Evolutionary conservation across 2,329 filamentous ascomycete genomes (phyloP).

Genomic region (Colletotrichum orchidophilum): DNA sequence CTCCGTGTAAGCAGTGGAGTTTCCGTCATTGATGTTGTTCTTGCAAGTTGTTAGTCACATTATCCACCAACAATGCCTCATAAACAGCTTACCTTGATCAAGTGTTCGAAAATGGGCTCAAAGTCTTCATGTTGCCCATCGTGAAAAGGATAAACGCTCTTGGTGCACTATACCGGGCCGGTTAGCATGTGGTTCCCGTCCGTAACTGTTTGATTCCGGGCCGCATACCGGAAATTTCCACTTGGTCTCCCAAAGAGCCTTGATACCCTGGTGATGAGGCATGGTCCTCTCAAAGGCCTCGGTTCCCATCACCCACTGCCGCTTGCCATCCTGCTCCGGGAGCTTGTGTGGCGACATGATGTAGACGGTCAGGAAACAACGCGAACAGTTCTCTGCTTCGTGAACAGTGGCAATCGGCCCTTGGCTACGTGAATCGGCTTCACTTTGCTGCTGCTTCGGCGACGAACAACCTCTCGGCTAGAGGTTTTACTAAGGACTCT

Average conservation of each 20-base stretch:
- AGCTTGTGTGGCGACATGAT: conserved; percentile 44
- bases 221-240: conserved; percentile 73
- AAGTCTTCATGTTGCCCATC: conserved; percentile 76
- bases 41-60: conserved; percentile 33
- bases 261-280: conserved; percentile 68
- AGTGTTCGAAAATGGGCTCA: conserved; percentile 70
- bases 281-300: conserved; percentile 53
- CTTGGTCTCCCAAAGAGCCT: conserved; percentile 77
- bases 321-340: conserved; percentile 38
- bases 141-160: conserved; percentile 79
- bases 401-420: conserved; percentile 40
- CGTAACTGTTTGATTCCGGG: neutral
- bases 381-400: conserved; percentile 44
- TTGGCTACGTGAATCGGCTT: conserved; percentile 37
- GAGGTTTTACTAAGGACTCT: conserved; percentile 25
- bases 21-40: conserved; percentile 71
- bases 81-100: conserved; percentile 59
- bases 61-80: too few relatives aligned
- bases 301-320: conserved; percentile 54
- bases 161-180: conserved; percentile 54
- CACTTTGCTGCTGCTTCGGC: conserved; percentile 39
- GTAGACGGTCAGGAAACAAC: conserved; percentile 34
- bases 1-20: conserved; percentile 71
- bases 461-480: conserved; percentile 35
- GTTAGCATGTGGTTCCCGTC: neutral